These are phyloP conservation scores for Melanomma pulvis-pyrius DNA, from an alignment of 495 filamentous ascomycete genomes.

Conservation along the genomic window DNA sequence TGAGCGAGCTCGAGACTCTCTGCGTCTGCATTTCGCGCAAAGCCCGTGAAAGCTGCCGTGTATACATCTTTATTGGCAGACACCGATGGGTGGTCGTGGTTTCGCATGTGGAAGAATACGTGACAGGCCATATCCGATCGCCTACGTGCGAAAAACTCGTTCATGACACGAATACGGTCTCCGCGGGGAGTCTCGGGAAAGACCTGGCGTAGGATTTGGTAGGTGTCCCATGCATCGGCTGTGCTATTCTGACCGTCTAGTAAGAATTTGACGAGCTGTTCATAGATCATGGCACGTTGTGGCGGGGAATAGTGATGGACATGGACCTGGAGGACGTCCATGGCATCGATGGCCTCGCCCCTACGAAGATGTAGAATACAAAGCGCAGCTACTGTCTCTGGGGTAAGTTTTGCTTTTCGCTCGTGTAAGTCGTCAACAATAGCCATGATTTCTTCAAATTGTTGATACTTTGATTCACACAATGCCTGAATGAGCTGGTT, in stretches of 20 bases:
- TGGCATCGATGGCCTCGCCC: constrained; percentile 72
- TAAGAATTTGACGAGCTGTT: constrained; percentile 66
- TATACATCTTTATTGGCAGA: constrained; percentile 76
- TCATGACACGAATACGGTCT: constrained; percentile 74
- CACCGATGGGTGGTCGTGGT: constrained; percentile 56
- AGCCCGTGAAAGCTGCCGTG: constrained; percentile 71
- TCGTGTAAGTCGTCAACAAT: constrained; percentile 76
- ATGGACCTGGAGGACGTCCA: constrained; percentile 74
- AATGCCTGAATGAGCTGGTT: constrained; percentile 78
- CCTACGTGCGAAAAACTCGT: constrained; percentile 73
- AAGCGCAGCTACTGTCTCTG: constrained; percentile 72
- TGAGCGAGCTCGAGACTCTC: constrained; percentile 73
- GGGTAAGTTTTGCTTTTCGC: constrained; percentile 66
- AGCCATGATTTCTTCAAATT: constrained; percentile 69
- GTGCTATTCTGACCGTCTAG: constrained; percentile 62
- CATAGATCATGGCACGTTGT: constrained; percentile 65
- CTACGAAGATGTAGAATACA: constrained; percentile 69
- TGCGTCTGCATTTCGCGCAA: constrained; percentile 64
- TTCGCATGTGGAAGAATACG: constrained; percentile 88
- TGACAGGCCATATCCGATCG: constrained; percentile 80
- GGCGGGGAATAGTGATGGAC: constrained; percentile 62
- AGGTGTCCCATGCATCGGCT: constrained; percentile 75
- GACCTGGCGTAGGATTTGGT: constrained; percentile 71
- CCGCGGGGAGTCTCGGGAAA: constrained; percentile 72
- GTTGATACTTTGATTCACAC: constrained; percentile 57